Evolutionary conservation across 208 protist genomes (phyloP), one percentile per base, ranked within the genome.

Genomic region (Histomonas meleagridis): DNA sequence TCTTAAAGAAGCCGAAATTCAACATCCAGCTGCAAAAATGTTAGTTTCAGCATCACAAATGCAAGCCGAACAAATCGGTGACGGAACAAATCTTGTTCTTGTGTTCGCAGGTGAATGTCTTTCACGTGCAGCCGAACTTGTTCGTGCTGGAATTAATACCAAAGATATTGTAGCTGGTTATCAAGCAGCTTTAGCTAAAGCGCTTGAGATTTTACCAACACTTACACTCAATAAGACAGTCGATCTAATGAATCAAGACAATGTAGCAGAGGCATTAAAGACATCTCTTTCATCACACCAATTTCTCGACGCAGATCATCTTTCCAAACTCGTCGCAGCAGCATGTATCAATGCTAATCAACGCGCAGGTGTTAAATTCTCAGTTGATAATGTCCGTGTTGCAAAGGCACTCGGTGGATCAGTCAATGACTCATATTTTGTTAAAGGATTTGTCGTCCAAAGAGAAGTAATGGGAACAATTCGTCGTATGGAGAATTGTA

Each of bases 81-180:
- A 99, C 94, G 98, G 96, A 57, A 99, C 98, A 62, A 99, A 99
- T 95, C 96, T 99, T 69, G 98, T 99, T 69, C 95, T 99, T 51
- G 95, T 97, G 69, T 95, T 99, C 1, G 97, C 96, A 90, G 99
- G 98, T 91, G 98, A 99, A 95, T 93, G 99, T 23, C 96, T 99
- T 26, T 95, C 96, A 14, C 95, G 98, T 94, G 98, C 98, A 16
- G 97, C 99, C 94, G 95, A 94, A 0, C 95, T 99, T 26, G 94
- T 99, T 9, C 95, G 96, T 12, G 97, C 97, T 95, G 98, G 98
- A 32, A 94, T 99, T 60, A 97, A 99, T 93, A 95, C 97, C 35
- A 97, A 95, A 90, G 98, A 99, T 90, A 98, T 99, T 94, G 97
- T 99, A 51, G 93, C 95, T 40, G 99, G 98, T 60, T 99, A 98